Evolutionary conservation across 2,329 filamentous ascomycete species (phyloP).

Genomic region (Dactylellina haptotyla): DNA sequence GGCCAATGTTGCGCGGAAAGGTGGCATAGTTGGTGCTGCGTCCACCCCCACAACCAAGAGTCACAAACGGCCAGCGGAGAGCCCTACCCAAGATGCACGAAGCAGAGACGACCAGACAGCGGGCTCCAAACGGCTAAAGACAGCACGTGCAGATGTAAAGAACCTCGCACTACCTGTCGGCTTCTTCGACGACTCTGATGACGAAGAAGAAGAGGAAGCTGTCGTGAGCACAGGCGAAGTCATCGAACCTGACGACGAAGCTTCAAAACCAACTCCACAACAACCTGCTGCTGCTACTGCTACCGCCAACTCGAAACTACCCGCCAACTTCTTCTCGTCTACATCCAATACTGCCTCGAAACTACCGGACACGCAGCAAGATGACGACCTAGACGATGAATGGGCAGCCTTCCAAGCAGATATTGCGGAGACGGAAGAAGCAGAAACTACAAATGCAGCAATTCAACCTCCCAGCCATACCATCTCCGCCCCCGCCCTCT

Average conservation of each 20-base stretch:
- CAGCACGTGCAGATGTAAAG: constrained; percentile 57
- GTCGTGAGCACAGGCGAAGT: constrained; percentile 58
- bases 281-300: constrained; percentile 18
- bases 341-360: constrained; percentile 28
- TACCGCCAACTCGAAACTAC: constrained; percentile 45
- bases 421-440: constrained; percentile 67
- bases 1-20: constrained; percentile 61
- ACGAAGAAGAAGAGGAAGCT: constrained; percentile 58
- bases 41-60: constrained; percentile 7
- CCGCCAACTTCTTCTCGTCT: constrained; percentile 57
- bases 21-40: constrained; percentile 52
- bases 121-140: constrained; percentile 63
- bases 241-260: constrained; percentile 56
- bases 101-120: constrained; percentile 63
- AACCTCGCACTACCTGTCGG: constrained; percentile 59
- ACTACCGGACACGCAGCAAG: constrained; percentile 15
- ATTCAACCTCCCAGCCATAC: constrained; percentile 56
- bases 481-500: constrained; percentile 59
- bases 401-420: constrained; percentile 90
- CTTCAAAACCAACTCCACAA: constrained; percentile 14
- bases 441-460: not conserved
- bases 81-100: constrained; percentile 63
- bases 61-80: constrained; percentile 58
- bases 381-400: constrained; percentile 76
- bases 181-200: constrained; percentile 58